Base-by-base conservation (phyloP, 2,329 filamentous ascomycete genomes). In the Diaporthe batatas region DNA sequence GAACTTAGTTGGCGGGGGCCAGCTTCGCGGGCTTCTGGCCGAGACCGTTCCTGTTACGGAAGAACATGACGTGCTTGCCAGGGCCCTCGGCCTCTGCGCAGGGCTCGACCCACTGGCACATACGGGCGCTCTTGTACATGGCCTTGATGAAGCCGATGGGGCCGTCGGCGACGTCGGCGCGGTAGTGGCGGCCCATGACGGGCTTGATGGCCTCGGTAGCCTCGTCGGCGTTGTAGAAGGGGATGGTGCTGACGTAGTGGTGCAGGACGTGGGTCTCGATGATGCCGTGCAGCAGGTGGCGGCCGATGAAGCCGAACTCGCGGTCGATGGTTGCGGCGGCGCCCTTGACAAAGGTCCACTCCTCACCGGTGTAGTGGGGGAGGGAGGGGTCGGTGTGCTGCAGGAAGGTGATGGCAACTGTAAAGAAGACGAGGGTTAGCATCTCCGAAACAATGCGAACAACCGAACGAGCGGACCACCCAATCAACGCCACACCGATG, bases 101-200 rank as follows among this genome's bases (percentile, higher is more conserved):
- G 71, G 95, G 94, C 91, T 99, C 96, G 75, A 99, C 95, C 94
- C 95, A 99, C 84, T 98, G 95, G 90, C 96, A 99, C 91, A 89
- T 91, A 75, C 96, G 91, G 55, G 94, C 91, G 79, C 90, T 93
- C 77, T 85, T 92, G 90, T 91, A 99, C 82, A 99, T 85, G 78
- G 94, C 91, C 82, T 89, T 89, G 80, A 99, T 82, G 89, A 99
- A 99, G 62, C 96, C 96, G 55, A 92, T 76, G 49, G 93, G 85
- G 59, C 96, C 96, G 72, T 88, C 95, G 82, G 90, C 83, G 74
- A 91, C 91, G 78, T 99, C 93, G 68, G 93, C 86, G 76, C 95
- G 94, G 88, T 99, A 99, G 89, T 99, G 96, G 80, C 89, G 88
- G 83, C 96, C 96, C 96, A 99, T 98, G 83, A 99, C 88, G 74